phyloP scores from a whole-genome alignment of 129 eudicot species.

The Flaveria trinervia region DNA sequence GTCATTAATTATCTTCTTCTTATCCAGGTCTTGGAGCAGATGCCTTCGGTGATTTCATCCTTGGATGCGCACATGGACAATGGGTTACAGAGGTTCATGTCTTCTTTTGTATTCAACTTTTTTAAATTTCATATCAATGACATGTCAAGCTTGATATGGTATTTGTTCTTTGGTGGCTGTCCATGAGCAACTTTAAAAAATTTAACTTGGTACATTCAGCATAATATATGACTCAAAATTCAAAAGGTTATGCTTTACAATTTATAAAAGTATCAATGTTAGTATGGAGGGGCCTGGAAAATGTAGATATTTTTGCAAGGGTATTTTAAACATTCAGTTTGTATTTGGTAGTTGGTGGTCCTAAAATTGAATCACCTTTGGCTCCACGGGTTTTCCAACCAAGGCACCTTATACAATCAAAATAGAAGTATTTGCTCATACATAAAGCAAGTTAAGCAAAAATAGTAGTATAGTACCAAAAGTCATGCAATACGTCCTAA shows the following conservation, averaged over 20 bases:
- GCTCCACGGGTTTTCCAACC: not conserved
- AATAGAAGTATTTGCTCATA: not conserved
- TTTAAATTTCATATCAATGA: conserved; percentile 4
- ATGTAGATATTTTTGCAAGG: not conserved
- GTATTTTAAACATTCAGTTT: not conserved
- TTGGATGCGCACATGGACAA: conserved; percentile 85
- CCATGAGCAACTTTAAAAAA: not conserved
- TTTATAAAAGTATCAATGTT: too few species aligned
- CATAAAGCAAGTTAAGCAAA: not conserved
- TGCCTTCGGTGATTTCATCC: conserved; percentile 74
- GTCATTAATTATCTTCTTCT: conserved; percentile 13
- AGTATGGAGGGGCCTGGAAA: not conserved
- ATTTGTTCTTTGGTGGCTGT: conserved; percentile 4
- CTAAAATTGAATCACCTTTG: conserved; percentile 7
- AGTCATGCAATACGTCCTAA: not conserved
- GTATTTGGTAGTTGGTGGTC: not conserved
- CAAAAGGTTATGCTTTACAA: too few species aligned
- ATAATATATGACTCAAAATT: too few species aligned
- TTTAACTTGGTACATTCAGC: not conserved
- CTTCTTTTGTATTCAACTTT: not conserved
- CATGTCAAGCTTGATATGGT: not conserved
- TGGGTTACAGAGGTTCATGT: conserved; percentile 68
- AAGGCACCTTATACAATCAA: not conserved
- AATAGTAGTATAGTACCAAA: not conserved
- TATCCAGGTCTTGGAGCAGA: conserved; percentile 71